These are phyloP conservation scores for Phylloporus arenicola DNA, from an alignment of 768 basidiomycete species.

Conservation along the genomic window DNA sequence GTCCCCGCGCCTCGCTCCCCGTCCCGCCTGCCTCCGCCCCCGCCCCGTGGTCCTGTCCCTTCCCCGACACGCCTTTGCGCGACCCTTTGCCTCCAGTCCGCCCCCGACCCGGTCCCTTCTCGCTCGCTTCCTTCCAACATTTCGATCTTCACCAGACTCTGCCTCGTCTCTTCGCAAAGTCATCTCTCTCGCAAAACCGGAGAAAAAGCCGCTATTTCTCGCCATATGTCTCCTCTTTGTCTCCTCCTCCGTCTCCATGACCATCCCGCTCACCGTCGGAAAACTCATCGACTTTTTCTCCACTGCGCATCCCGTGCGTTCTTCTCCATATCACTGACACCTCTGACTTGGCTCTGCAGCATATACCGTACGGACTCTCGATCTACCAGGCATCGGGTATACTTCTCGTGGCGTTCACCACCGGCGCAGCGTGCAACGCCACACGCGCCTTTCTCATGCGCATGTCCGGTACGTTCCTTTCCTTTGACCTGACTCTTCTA, in stretches of 20 bases:
- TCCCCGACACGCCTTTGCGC: constrained; percentile 1
- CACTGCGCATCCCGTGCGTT: constrained; percentile 55
- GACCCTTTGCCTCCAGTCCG: constrained; percentile 11
- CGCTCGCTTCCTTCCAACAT: constrained; percentile 26
- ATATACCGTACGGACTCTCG: constrained; percentile 76
- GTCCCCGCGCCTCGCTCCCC: constrained; percentile 2
- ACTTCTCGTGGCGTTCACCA: constrained; percentile 71
- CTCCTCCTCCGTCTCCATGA: constrained; percentile 90
- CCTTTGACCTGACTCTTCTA: too few species aligned
- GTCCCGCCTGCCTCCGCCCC: not conserved
- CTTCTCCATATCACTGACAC: not conserved
- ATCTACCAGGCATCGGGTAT: constrained; percentile 73
- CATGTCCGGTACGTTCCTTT: constrained; percentile 54
- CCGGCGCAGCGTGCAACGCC: constrained; percentile 86
- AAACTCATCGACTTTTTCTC: constrained; percentile 94
- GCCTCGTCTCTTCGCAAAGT: constrained; percentile 72
- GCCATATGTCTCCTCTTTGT: constrained; percentile 78
- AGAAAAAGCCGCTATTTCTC: constrained; percentile 66
- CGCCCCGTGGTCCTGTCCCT: not conserved
- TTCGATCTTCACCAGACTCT: constrained; percentile 36
- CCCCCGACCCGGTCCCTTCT: constrained; percentile 12
- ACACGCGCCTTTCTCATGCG: constrained; percentile 82
- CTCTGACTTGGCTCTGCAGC: constrained; percentile 32
- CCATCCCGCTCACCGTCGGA: constrained; percentile 88
- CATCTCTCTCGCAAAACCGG: constrained; percentile 72